phyloP scores from a whole-genome alignment of 2,329 filamentous ascomycete genomes.

The Phoma sp. region DNA sequence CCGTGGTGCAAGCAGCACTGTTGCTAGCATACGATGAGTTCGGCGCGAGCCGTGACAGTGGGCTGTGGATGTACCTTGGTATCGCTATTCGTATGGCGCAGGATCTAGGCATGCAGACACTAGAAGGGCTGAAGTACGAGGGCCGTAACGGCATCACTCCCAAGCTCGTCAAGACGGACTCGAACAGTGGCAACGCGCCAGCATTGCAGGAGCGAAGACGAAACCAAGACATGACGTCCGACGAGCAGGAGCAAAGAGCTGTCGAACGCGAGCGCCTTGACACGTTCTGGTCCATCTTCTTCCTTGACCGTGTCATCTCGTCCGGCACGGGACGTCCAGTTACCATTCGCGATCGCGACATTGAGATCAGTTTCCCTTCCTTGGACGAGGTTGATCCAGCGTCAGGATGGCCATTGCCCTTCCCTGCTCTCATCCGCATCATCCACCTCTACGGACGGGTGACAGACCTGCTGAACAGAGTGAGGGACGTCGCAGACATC shows the following conservation, averaged over 20 bases:
- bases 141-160: slow-evolving; percentile 64
- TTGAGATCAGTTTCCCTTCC: slow-evolving; percentile 75
- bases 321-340: slow-evolving; percentile 86
- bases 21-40: slow-evolving; percentile 90
- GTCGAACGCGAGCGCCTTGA: slow-evolving; percentile 84
- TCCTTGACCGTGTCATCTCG: slow-evolving; percentile 85
- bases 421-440: slow-evolving; percentile 81
- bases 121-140: slow-evolving; percentile 72
- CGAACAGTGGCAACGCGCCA: slow-evolving; percentile 56
- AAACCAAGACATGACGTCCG: slow-evolving; percentile 45
- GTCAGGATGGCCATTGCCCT: slow-evolving; percentile 77
- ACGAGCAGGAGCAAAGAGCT: slow-evolving; percentile 63
- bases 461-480: slow-evolving; percentile 83
- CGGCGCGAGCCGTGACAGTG: slow-evolving; percentile 85
- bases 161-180: slow-evolving; percentile 58
- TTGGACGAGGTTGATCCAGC: slow-evolving; percentile 60
- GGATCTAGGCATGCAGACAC: slow-evolving; percentile 81
- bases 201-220: slow-evolving; percentile 57
- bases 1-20: slow-evolving; percentile 82
- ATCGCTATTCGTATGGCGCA: slow-evolving; percentile 85
- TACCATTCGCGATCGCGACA: slow-evolving; percentile 83
- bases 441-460: slow-evolving; percentile 86
- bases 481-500: slow-evolving; percentile 75
- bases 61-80: slow-evolving; percentile 92
- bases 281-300: slow-evolving; percentile 90